Evolutionary conservation across 2,329 filamentous ascomycete species (phyloP), one percentile per base, ranked within the genome.

Genomic region (Pseudogymnoascus sp.): DNA sequence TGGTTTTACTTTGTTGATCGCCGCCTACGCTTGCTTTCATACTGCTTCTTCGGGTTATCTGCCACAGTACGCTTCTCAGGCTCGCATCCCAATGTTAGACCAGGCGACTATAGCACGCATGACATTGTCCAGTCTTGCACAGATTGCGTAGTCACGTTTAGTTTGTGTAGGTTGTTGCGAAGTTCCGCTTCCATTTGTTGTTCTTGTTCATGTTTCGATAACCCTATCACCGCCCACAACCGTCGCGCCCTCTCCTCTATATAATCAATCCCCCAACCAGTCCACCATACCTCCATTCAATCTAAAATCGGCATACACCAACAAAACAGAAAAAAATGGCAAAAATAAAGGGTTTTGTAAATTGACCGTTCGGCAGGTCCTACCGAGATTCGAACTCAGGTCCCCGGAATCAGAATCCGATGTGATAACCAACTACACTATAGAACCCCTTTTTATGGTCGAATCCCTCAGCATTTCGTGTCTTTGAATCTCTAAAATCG

Each of bases 391-490:
- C 42, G 42, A 46, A 46, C 42, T 46, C 42, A 46, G 42, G 42
- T 46, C 42, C 42, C 42, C 42, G 42, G 42, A 46, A 46, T 46
- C 42, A 46, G 42, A 46, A 46, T 46, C 42, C 42, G 42, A 46
- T 46, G 42, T 46, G 42, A 46, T 46, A 46, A 46, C 42, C 42
- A 46, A 46, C 42, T 46, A 46, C 42, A 46, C 42, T 46, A 46
- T 46, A 46, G 21, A 25, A 46, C 42, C 42, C 42, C 12, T 46
- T 46, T 46, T 46, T 21, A 8, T 46, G 42, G 42, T 23, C 42
- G 42, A 25, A 10, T 31, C 28, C 28, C 28, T 31, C 8, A 10
- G 28, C 1, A 31, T 31, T 31, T 10, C 7, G 28, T 10, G 28
- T 31, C 28, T 31, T 31, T 31, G 28, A 31, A 31, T 31, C 28